Conservation (phyloP, 768 basidiomycete genomes). For the Tulasnella sp. region DNA sequence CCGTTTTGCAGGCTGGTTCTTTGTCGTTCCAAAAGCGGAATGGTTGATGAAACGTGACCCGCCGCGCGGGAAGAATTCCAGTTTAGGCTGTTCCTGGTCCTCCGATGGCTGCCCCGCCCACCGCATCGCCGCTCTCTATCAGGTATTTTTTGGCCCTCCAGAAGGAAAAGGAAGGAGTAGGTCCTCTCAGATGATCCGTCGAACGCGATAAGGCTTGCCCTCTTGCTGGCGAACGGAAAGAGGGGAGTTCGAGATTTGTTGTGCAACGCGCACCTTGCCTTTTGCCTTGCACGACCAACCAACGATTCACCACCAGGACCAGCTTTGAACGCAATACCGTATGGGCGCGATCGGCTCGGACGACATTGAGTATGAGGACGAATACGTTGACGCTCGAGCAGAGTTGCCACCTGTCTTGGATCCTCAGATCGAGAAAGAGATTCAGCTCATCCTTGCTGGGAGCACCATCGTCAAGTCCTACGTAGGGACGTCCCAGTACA, state of each 20-base stretch:
- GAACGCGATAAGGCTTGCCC: background rate
- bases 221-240: background rate
- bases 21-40: background rate
- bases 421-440: constrained; percentile 4
- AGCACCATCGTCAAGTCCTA: constrained; percentile 40
- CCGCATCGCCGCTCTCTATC: background rate
- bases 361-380: background rate
- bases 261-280: background rate
- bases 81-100: background rate
- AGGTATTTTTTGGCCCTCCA: background rate
- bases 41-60: background rate
- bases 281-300: background rate
- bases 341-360: background rate
- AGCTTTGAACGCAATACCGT: background rate
- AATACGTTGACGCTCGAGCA: background rate
- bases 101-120: background rate
- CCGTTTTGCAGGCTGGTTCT: background rate
- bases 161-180: background rate
- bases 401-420: background rate
- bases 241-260: background rate
- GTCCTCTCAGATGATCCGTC: background rate
- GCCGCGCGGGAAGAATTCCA: background rate
- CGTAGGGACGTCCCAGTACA: constrained; percentile 61
- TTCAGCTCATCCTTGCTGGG: constrained; percentile 10
- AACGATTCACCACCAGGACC: background rate